Conservation (phyloP, 2,329 filamentous ascomycete species). For the Escovopsis sp. region DNA sequence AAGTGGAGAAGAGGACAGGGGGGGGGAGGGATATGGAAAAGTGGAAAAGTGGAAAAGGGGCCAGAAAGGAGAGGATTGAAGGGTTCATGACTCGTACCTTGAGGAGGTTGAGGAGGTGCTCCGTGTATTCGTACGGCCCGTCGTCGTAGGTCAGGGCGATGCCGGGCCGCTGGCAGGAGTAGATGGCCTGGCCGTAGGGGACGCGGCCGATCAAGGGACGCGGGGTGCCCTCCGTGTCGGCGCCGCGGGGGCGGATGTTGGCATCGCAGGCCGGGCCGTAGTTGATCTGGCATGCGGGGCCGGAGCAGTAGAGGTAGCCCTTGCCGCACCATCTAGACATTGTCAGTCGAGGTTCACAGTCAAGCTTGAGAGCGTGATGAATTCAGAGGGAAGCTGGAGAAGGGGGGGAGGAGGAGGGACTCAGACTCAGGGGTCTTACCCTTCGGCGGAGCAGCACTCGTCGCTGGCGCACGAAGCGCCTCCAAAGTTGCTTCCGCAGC, state of each 20-base stretch:
- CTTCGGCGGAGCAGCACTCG: slow-evolving; percentile 28
- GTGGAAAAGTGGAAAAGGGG: too few species aligned
- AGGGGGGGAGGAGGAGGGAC: not conserved
- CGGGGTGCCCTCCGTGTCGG: slow-evolving; percentile 36
- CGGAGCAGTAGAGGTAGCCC: slow-evolving; percentile 40
- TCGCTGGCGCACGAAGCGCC: slow-evolving; percentile 18
- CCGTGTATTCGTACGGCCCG: slow-evolving; percentile 28
- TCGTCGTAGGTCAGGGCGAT: slow-evolving; percentile 33
- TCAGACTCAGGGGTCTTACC: slow-evolving; percentile 15
- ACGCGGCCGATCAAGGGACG: slow-evolving; percentile 39
- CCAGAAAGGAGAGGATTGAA: too few species aligned
- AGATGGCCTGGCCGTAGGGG: slow-evolving; percentile 40
- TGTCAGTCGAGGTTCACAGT: too few species aligned
- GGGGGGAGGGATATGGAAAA: too few species aligned
- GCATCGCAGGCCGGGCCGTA: slow-evolving; percentile 48
- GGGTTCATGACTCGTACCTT: slow-evolving; percentile 8
- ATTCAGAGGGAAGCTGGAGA: not conserved
- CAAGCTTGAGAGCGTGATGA: too few species aligned
- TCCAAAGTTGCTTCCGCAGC: slow-evolving; percentile 26
- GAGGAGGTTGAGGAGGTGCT: slow-evolving; percentile 25
- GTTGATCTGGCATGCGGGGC: slow-evolving; percentile 46
- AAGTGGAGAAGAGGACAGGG: too few species aligned
- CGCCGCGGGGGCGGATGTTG: slow-evolving; percentile 35
- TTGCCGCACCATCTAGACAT: slow-evolving; percentile 37
- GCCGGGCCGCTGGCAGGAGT: slow-evolving; percentile 19